phyloP scores from a whole-genome alignment of 2,329 filamentous ascomycete species.

The Talaromyces sp. region DNA sequence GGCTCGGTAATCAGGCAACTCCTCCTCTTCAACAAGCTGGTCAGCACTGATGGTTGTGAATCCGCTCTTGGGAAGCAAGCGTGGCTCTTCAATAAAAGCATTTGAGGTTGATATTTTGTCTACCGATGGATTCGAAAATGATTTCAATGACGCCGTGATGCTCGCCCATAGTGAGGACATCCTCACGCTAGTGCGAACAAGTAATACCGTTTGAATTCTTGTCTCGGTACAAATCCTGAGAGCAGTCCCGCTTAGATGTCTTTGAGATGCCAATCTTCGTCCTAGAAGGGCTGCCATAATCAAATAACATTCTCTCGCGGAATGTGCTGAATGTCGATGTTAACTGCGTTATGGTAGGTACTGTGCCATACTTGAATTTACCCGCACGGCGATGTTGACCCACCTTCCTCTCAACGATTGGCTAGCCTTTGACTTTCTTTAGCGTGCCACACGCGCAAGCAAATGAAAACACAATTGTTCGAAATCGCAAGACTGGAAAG shows the following conservation, averaged over 20 bases:
- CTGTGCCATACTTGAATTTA: too few species aligned
- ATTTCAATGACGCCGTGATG: background rate
- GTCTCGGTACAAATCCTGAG: background rate
- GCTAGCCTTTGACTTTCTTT: too few species aligned
- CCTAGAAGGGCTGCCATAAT: too few species aligned
- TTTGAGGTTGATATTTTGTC: background rate
- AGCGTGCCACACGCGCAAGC: too few species aligned
- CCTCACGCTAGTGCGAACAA: background rate
- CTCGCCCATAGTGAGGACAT: background rate
- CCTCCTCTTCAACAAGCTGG: conserved; percentile 13
- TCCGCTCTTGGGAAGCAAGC: background rate
- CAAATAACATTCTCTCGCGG: too few species aligned
- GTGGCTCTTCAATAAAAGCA: background rate
- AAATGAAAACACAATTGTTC: too few species aligned
- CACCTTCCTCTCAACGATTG: too few species aligned
- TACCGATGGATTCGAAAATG: background rate
- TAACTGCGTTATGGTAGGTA: too few species aligned
- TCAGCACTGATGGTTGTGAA: background rate
- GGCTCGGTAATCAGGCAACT: conserved; percentile 4
- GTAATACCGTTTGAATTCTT: background rate
- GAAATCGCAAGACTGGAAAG: too few species aligned
- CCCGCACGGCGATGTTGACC: too few species aligned
- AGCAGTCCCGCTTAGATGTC: background rate
- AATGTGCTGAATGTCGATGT: too few species aligned
- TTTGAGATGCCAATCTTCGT: background rate